These are phyloP conservation scores for Venturia oleaginea DNA, from an alignment of 2,329 filamentous ascomycete species.

Conservation along the genomic window DNA sequence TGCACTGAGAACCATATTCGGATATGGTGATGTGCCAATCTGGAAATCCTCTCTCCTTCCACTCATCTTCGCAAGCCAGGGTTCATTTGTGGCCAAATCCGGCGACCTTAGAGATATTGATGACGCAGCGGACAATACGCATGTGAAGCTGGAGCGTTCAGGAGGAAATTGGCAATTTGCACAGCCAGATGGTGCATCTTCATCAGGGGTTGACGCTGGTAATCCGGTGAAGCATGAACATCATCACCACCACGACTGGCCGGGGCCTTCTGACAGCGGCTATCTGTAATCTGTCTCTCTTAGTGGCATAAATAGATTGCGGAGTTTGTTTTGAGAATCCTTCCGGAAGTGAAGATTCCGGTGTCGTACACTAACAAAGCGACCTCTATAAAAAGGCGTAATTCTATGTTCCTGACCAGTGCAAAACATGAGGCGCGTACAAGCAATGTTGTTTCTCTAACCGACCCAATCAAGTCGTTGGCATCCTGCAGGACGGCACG, in stretches of 20 bases:
- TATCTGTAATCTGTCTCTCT: neutral
- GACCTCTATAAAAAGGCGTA: neutral
- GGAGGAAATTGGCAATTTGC: neutral
- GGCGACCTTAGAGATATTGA: neutral
- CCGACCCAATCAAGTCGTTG: neutral
- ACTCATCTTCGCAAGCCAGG: neutral
- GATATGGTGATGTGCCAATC: neutral
- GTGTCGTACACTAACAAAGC: neutral
- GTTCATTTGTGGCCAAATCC: neutral
- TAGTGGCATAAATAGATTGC: neutral
- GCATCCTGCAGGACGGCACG: neutral
- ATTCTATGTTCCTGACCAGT: neutral
- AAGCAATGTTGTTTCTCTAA: neutral
- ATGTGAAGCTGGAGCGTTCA: neutral
- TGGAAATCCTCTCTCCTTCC: slow-evolving; percentile 3
- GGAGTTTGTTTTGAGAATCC: neutral
- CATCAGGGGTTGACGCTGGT: neutral
- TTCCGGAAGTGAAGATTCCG: neutral
- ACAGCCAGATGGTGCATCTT: neutral
- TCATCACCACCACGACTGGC: neutral
- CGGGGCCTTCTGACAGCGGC: neutral
- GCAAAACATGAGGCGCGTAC: neutral
- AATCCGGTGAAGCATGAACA: neutral
- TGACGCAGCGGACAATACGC: neutral
- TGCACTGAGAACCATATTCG: neutral